Base-by-base conservation (phyloP, 257 asterid genomes). In the Leptodermis oblonga region DNA sequence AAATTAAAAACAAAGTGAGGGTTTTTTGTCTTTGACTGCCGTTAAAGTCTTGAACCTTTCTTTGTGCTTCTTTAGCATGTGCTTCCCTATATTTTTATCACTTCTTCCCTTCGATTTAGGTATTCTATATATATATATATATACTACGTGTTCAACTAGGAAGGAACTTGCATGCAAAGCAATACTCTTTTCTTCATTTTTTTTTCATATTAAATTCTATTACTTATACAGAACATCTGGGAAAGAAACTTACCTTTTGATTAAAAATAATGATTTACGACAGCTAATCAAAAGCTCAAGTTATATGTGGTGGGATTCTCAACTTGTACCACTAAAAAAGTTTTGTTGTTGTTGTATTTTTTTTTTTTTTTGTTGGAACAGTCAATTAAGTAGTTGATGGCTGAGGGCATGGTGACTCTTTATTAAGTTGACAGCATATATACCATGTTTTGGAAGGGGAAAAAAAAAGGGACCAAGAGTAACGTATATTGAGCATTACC, bases 41-140 rank as follows among this genome's bases (percentile, higher is more conserved):
- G 75, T 75, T 82, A 82, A 82, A 82, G 83, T 76, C 72, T 52
- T 74, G 62, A 68, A 52, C 70, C 84, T 79, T 73, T 73, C n/a
- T n/a, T 73, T 73, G 68, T 72, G 62, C 26, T 64, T 73, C 72
- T 75, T 72, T 73, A 70, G 77, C 76, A 73, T 81, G 85, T 85
- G 76, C 85, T 77, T 76, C 80, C 82, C 76, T 51, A 62, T 77
- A 67, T 30, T 15, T 72, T 72, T 67, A 23, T 52, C 51, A 46
- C 48, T 77, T 64, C 68, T 7, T 52, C 51, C 34, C 48, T 66
- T 77, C 80, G 72, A 45, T 74, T 78, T 58, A 33, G 62, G 60
- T 13, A 33, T 33, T 17, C 33, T 46, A 31, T 52, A 10, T 52
- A 10, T 34, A 34, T 34, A 34, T 34, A 34, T 25, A 12, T 10